Evolutionary conservation across 352 stramenopile species (phyloP), one percentile per base, ranked within the genome.

Genomic region (Phytopythium helicoides): DNA sequence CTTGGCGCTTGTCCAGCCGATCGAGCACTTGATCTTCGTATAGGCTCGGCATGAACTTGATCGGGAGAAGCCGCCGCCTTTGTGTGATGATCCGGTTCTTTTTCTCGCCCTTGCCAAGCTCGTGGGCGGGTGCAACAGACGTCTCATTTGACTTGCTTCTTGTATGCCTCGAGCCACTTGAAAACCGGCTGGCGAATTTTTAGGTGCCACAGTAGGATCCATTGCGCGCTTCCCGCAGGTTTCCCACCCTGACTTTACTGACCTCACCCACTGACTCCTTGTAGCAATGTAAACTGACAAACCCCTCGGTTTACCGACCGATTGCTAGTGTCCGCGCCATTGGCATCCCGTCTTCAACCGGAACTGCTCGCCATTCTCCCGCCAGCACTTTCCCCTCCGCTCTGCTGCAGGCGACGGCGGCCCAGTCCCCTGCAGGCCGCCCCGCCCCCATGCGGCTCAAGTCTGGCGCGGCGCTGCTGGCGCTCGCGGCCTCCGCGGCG

Each of bases 361-460:
- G 21, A 15, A 19, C 18, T 47, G 37, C 37, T n/a, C 37, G 15
- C 7, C 19, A 42, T 21, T 42, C 15, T 42, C 16, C 3, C 37
- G 8, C 37, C 37, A 14, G n/a, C n/a, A 5, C 22, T 44, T 44
- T 44, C 38, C n/a, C 38, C 15, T 9, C 36, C 36, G 36, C n/a
- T n/a, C n/a, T n/a, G n/a, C n/a, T n/a, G n/a, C n/a, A n/a, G n/a
- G n/a, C n/a, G n/a, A n/a, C n/a, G n/a, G n/a, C n/a, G n/a, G n/a
- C n/a, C n/a, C n/a, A n/a, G n/a, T n/a, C n/a, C n/a, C n/a, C n/a
- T n/a, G n/a, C n/a, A n/a, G n/a, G 16, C 2, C n/a, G 44, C 14
- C 16, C 44, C 25, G 16, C 44, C 44, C 40, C 47, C 56, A 66
- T 68, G 57, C 50, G 54, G 21, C 59, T 50, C 26, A 10, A n/a